phyloP scores from a whole-genome alignment of 1,139 yeast species.

The Debaryomycetaceae sp. region DNA sequence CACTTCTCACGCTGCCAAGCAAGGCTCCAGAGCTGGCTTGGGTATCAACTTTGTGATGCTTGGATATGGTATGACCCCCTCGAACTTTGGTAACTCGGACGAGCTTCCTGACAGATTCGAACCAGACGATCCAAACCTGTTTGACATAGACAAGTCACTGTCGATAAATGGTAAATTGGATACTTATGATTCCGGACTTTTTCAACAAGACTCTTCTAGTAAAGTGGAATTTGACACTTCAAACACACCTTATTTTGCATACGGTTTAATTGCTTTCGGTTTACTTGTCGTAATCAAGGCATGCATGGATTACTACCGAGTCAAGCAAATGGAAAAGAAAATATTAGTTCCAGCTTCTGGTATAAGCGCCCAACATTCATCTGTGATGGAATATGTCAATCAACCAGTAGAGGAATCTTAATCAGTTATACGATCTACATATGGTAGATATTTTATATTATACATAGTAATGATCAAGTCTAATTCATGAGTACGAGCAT shows the following conservation, averaged over 20 bases:
- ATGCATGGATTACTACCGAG: constrained; percentile 64
- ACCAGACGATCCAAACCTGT: constrained; percentile 55
- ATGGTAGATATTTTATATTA: constrained; percentile 1
- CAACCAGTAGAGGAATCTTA: not conserved
- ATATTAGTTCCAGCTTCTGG: constrained; percentile 41
- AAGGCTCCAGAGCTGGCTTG: constrained; percentile 90
- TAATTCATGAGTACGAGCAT: constrained; percentile 57
- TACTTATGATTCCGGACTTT: constrained; percentile 38
- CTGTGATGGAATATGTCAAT: not conserved
- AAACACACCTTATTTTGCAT: constrained; percentile 48
- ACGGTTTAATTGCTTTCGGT: constrained; percentile 66
- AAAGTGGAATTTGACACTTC: constrained; percentile 9
- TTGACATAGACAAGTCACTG: constrained; percentile 42
- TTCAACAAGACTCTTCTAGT: constrained; percentile 15
- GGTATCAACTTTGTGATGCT: constrained; percentile 80
- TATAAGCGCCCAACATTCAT: not conserved
- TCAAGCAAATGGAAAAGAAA: constrained; percentile 69
- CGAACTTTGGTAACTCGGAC: constrained; percentile 44
- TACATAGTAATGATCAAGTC: not conserved
- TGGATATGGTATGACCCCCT: constrained; percentile 72
- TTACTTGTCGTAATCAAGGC: constrained; percentile 63
- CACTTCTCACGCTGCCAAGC: constrained; percentile 96
- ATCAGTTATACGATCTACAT: not conserved
- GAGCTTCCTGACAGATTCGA: constrained; percentile 38
- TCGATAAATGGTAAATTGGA: constrained; percentile 44